Conservation (phyloP, 163 green algal species). For the Trebouxia gelatinosa region DNA sequence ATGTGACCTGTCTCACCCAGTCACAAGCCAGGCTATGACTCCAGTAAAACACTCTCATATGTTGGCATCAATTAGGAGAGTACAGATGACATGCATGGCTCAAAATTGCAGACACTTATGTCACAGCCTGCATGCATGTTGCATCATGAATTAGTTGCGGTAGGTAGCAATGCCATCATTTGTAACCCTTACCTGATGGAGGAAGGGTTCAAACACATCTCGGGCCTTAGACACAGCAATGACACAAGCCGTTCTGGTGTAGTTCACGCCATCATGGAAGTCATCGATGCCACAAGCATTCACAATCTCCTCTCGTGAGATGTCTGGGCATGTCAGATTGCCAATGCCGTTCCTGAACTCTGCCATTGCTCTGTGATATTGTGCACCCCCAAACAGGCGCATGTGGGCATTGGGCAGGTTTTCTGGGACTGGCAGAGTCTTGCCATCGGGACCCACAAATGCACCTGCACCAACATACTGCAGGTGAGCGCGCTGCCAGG, state of each 20-base stretch:
- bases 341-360: conserved; percentile 86
- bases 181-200: conserved; percentile 88
- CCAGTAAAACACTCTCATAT: too few species aligned
- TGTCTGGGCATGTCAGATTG: conserved; percentile 71
- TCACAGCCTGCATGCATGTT: too few species aligned
- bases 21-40: too few species aligned
- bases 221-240: conserved; percentile 84
- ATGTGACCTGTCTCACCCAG: too few species aligned
- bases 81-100: too few species aligned
- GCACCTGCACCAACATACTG: conserved; percentile 44
- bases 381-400: conserved; percentile 92
- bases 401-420: conserved; percentile 87
- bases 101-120: neutral
- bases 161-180: neutral
- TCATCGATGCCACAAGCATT: conserved; percentile 97
- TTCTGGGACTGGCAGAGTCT: conserved; percentile 51
- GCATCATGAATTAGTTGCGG: too few species aligned
- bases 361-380: conserved; percentile 94
- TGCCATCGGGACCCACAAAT: conserved; percentile 74
- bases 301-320: conserved; percentile 91
- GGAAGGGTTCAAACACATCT: conserved; percentile 90
- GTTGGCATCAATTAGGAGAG: too few species aligned
- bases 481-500: neutral
- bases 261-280: conserved; percentile 94
- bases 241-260: conserved; percentile 91